Evolutionary conservation across 306 rosid genomes (phyloP).

Genomic region (Trifolium fragiferum): DNA sequence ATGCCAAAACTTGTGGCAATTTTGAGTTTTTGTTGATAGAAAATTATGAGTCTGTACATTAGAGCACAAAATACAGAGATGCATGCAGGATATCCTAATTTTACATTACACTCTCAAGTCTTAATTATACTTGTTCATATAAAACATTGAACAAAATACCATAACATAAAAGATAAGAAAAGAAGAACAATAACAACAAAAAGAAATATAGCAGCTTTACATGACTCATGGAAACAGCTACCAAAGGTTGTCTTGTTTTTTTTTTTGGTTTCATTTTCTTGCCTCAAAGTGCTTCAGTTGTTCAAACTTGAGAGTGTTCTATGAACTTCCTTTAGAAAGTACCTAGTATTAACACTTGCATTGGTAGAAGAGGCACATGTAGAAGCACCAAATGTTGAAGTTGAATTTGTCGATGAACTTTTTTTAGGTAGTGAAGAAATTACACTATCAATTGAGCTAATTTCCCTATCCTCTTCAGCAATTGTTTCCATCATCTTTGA

Average conservation of each 20-base stretch:
- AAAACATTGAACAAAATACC: conserved; percentile 21
- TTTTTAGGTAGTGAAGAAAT: conserved; percentile 40
- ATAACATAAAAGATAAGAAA: background rate
- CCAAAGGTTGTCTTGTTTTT: background rate
- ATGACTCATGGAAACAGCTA: conserved; percentile 31
- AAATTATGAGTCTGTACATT: background rate
- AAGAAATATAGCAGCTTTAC: conserved; percentile 28
- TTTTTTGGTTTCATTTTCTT: conserved; percentile 2
- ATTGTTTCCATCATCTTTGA: conserved; percentile 89
- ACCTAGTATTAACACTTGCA: conserved; percentile 42
- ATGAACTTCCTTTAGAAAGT: conserved; percentile 55
- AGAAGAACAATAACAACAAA: conserved; percentile 33
- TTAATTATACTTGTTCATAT: background rate
- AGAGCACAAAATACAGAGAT: background rate
- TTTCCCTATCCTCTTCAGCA: conserved; percentile 80
- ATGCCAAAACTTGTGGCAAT: background rate
- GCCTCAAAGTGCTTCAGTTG: conserved; percentile 37
- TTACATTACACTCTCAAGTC: background rate
- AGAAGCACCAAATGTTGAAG: conserved; percentile 39
- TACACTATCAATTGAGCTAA: conserved; percentile 36
- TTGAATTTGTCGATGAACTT: conserved; percentile 15
- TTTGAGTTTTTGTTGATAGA: background rate
- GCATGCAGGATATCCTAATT: background rate
- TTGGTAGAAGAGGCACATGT: conserved; percentile 30
- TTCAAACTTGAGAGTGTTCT: conserved; percentile 57